These are phyloP conservation scores for Citeromyces siamensis DNA, from an alignment of 1,139 yeast genomes.

Conservation along the genomic window DNA sequence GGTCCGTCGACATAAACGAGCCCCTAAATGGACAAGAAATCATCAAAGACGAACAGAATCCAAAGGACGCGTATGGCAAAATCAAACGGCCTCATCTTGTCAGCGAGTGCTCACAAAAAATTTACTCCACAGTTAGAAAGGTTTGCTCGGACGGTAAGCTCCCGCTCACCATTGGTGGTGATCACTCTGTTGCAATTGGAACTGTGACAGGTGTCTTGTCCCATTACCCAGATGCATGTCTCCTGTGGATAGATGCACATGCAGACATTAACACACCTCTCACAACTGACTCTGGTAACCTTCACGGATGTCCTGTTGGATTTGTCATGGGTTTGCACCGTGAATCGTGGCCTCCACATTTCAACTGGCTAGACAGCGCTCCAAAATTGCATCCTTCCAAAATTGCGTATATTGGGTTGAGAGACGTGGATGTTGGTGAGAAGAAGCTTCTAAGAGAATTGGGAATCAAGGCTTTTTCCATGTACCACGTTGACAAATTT, in stretches of 20 bases:
- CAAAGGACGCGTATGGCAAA: slow-evolving; percentile 33
- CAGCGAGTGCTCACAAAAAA: slow-evolving; percentile 52
- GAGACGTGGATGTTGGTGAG: slow-evolving; percentile 89
- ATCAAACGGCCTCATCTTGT: slow-evolving; percentile 75
- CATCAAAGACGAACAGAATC: slow-evolving; percentile 26
- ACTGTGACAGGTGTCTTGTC: slow-evolving; percentile 78
- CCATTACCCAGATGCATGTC: slow-evolving; percentile 76
- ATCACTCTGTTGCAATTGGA: slow-evolving; percentile 93
- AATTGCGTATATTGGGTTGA: slow-evolving; percentile 85
- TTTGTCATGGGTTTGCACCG: slow-evolving; percentile 71
- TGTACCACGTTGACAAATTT: slow-evolving; percentile 92
- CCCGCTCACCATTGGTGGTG: slow-evolving; percentile 90
- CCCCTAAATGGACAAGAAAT: slow-evolving; percentile 34
- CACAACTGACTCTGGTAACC: slow-evolving; percentile 78
- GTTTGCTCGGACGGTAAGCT: slow-evolving; percentile 40
- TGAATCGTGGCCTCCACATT: slow-evolving; percentile 54
- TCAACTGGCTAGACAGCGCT: slow-evolving; percentile 49
- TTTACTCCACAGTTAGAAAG: slow-evolving; percentile 47
- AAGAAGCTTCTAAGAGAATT: slow-evolving; percentile 57
- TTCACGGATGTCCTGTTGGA: slow-evolving; percentile 95
- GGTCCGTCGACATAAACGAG: slow-evolving; percentile 46
- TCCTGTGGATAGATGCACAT: slow-evolving; percentile 96
- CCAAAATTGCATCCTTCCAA: slow-evolving; percentile 46
- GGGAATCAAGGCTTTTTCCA: slow-evolving; percentile 78
- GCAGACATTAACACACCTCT: slow-evolving; percentile 93